Percentiles rank a stretch among this genome's conserved stretches.
phyloP scores from a whole-genome alignment of 306 rosid species.

The Lagenaria siceraria region DNA sequence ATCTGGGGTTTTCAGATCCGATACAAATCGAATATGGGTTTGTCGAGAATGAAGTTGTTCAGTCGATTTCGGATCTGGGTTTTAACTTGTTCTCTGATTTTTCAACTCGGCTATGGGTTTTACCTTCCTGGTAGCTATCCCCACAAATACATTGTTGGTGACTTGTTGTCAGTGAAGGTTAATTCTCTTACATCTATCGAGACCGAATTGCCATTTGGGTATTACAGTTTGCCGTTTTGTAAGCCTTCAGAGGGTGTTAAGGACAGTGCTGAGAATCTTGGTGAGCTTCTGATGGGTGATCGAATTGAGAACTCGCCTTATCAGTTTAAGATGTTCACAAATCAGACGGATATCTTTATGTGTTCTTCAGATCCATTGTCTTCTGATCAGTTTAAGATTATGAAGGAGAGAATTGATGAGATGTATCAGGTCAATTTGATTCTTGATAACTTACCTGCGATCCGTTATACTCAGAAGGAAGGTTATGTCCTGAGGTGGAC shows the following conservation, averaged over 20 bases:
- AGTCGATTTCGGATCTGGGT: conserved; percentile 28
- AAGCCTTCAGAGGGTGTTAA: conserved; percentile 47
- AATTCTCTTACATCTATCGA: conserved; percentile 63
- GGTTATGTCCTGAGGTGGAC: conserved; percentile 51
- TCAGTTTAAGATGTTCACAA: conserved; percentile 38
- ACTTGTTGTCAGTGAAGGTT: conserved; percentile 42
- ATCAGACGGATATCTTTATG: conserved; percentile 41
- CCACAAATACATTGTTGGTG: conserved; percentile 33
- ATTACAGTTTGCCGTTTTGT: conserved; percentile 61
- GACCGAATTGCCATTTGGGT: conserved; percentile 55
- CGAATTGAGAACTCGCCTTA: conserved; percentile 65
- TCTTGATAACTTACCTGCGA: conserved; percentile 44
- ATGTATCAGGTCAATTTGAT: conserved; percentile 62
- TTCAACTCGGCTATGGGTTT: conserved; percentile 38
- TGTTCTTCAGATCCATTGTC: conserved; percentile 34
- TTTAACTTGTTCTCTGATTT: conserved; percentile 24
- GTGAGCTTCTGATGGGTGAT: conserved; percentile 62
- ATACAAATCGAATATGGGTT: conserved; percentile 10
- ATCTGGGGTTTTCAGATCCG: conserved; percentile 45
- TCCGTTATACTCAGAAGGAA: conserved; percentile 50
- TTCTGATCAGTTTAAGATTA: conserved; percentile 37
- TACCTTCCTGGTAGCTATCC: conserved; percentile 63
- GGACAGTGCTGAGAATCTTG: conserved; percentile 63
- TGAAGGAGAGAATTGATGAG: conserved; percentile 57
- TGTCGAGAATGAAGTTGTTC: conserved; percentile 28